Evolutionary conservation across 2,329 filamentous ascomycete species (phyloP), one percentile per base, ranked within the genome.

Genomic region (Sclerotinia glacialis): DNA sequence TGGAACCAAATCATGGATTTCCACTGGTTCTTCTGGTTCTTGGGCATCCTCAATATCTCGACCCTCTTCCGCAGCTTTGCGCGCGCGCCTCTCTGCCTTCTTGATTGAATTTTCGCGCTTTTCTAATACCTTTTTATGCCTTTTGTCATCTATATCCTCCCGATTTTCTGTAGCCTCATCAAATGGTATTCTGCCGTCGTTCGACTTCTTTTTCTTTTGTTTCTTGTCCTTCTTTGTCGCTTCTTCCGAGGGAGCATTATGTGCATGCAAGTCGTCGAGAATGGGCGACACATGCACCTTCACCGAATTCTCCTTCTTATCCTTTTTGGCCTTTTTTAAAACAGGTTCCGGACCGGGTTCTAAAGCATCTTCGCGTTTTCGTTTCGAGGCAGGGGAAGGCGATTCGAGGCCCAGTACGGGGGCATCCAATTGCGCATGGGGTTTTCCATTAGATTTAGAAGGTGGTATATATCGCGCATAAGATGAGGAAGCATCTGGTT

Each of bases 1-100:
- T 8, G 92, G 93, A 66, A 90, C 87, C 0, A 98, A 81, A 28
- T 91, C 92, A 76, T 93, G 88, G 3, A 88, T 76, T 72, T 86
- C 83, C 16, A 72, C 69, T 66, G 75, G 72, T 72, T 75, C 58
- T 69, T 73, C 63, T 66, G 70, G 71, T 28, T 75, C 70, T 70
- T 72, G 60, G 31, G 68, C 59, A 52, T 73, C 31, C 34, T 65
- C 54, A 28, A 16, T 8, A n/a, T 50, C 47, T n/a, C 37, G 7
- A 14, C 69, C 71, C 21, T 77, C 75, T 56, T 71, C 71, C 40
- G 78, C 77, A 0, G 74, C 71, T n/a, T 76, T 63, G 47, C 62
- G 74, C 4, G 78, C 76, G 14, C 79, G 72, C 66, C 80, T 80
- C 53, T 81, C 77, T 4, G 81, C 78, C 67, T 81, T 77, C 68